phyloP scores from a whole-genome alignment of 2,329 filamentous ascomycete species.

The Hymenoscyphus albidus region DNA sequence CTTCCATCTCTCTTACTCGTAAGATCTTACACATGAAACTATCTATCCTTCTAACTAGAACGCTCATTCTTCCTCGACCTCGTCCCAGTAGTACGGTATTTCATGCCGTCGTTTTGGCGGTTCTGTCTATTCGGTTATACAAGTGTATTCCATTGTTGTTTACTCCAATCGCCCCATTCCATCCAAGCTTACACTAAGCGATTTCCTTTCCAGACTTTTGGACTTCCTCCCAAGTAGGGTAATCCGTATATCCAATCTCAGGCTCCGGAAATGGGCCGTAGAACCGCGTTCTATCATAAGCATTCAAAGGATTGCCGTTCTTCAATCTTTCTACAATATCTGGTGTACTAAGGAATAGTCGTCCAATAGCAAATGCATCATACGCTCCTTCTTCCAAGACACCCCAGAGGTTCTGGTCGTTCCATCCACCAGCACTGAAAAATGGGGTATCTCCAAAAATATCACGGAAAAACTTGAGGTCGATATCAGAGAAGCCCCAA shows the following conservation, averaged over 20 bases:
- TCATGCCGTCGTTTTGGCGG: too few species aligned
- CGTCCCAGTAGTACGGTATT: too few species aligned
- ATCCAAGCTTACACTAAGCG: not conserved
- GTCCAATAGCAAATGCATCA: conserved; percentile 45
- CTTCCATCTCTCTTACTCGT: too few species aligned
- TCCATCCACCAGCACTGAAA: conserved; percentile 53
- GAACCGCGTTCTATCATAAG: conserved; percentile 44
- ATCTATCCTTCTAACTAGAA: too few species aligned
- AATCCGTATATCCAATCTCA: conserved; percentile 38
- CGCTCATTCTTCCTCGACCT: too few species aligned
- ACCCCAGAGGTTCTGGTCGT: conserved; percentile 47
- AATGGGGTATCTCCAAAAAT: conserved; percentile 52
- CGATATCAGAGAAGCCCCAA: conserved; percentile 45
- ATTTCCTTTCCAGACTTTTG: conserved; percentile 15
- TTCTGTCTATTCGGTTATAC: too few species aligned
- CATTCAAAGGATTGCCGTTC: conserved; percentile 38
- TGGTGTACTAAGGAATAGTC: conserved; percentile 47
- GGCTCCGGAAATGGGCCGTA: conserved; percentile 41
- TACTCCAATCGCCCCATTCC: not conserved
- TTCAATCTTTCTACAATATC: conserved; percentile 44
- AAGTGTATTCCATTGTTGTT: too few species aligned
- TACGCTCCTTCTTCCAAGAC: conserved; percentile 46
- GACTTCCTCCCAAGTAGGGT: conserved; percentile 30
- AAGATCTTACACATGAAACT: too few species aligned
- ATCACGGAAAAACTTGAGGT: conserved; percentile 45